phyloP scores from a whole-genome alignment of 345 rosid species.

The Erysimum cheiranthoides region DNA sequence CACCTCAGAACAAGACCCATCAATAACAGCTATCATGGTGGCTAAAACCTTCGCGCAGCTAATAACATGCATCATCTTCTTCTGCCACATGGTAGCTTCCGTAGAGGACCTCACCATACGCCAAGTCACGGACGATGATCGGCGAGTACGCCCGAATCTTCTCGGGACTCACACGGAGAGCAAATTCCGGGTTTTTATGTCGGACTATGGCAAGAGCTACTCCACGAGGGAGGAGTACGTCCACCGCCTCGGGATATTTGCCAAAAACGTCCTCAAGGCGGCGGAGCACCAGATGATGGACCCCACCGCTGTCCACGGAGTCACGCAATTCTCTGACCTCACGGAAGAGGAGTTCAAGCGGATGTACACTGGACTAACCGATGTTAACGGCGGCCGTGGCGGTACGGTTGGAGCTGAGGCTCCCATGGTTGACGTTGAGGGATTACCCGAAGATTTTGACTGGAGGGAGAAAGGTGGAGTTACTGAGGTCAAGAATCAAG shows the following conservation, averaged over 20 bases:
- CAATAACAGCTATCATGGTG: slow-evolving; percentile 36
- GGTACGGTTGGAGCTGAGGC: slow-evolving; percentile 31
- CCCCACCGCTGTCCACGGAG: slow-evolving; percentile 80
- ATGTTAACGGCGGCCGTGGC: slow-evolving; percentile 18
- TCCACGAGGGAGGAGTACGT: slow-evolving; percentile 65
- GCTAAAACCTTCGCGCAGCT: slow-evolving; percentile 37
- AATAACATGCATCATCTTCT: slow-evolving; percentile 31
- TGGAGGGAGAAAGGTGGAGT: slow-evolving; percentile 94
- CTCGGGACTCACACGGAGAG: slow-evolving; percentile 55
- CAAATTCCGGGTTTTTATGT: slow-evolving; percentile 61
- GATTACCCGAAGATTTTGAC: slow-evolving; percentile 76
- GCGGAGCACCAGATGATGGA: slow-evolving; percentile 81
- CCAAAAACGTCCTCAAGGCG: slow-evolving; percentile 70
- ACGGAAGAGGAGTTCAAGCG: slow-evolving; percentile 76
- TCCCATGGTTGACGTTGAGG: slow-evolving; percentile 49
- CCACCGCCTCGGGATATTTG: slow-evolving; percentile 73
- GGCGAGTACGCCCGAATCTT: slow-evolving; percentile 23
- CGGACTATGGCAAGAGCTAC: slow-evolving; percentile 64
- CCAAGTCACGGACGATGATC: slow-evolving; percentile 54
- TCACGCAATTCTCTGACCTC: slow-evolving; percentile 79
- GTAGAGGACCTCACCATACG: slow-evolving; percentile 49
- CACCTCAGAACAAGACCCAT: slow-evolving; percentile 25
- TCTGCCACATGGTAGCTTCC: slow-evolving; percentile 26
- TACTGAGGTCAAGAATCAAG: slow-evolving; percentile 88
- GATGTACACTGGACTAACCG: slow-evolving; percentile 62